These are phyloP conservation scores for Medicago truncatula DNA, from an alignment of 306 rosid species.

Conservation along the genomic window DNA sequence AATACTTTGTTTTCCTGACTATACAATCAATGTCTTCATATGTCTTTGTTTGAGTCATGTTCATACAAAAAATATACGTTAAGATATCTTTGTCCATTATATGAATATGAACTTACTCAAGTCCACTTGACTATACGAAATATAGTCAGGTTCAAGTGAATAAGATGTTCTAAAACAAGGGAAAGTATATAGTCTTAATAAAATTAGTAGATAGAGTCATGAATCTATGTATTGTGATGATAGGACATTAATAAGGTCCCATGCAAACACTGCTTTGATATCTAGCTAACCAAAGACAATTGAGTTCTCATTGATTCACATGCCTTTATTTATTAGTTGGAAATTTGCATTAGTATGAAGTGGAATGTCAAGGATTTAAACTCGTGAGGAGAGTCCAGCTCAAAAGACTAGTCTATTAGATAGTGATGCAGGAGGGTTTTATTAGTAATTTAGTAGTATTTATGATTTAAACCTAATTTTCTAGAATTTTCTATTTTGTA, in stretches of 20 bases:
- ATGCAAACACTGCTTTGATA: conserved; percentile 39
- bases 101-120: not conserved
- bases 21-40: not conserved
- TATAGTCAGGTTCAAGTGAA: not conserved
- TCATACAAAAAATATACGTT: not conserved
- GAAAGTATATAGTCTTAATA: not conserved
- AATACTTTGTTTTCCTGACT: too few relatives aligned
- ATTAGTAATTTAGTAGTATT: too few relatives aligned
- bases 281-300: conserved; percentile 54
- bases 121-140: not conserved
- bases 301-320: conserved; percentile 45
- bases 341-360: conserved; percentile 63
- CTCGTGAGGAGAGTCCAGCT: too few relatives aligned
- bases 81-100: not conserved
- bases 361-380: too few relatives aligned
- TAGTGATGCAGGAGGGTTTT: too few relatives aligned
- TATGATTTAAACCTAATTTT: too few relatives aligned
- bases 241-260: conserved; percentile 51
- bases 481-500: too few relatives aligned
- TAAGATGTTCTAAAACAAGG: not conserved
- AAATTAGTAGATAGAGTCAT: conserved; percentile 35
- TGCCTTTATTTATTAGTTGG: conserved; percentile 72
- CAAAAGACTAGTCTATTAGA: too few relatives aligned
- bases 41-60: not conserved
- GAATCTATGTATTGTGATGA: conserved; percentile 46